Base-by-base conservation (phyloP, 2,329 filamentous ascomycete species). In the Colletotrichum trifolii region DNA sequence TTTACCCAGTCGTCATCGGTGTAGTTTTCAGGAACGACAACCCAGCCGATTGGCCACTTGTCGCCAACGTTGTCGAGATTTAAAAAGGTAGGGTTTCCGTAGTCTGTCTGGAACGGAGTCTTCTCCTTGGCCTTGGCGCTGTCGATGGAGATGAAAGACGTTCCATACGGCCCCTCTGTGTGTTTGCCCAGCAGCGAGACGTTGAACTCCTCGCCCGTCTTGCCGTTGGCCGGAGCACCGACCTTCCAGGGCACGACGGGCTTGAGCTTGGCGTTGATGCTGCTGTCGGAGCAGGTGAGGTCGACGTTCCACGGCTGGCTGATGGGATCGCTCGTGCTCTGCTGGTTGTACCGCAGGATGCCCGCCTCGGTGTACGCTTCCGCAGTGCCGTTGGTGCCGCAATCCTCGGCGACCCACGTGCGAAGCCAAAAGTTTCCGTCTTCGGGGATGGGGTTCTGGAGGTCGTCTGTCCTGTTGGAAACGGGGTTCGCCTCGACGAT, bases 41-140 rank as follows among this genome's bases (percentile, higher is more conserved):
- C 66, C 68, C 68, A 68, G 11, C 62, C 59, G 3, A 34, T 8
- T 0, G 67, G 67, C 67, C 67, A 68, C 7, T 60, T 48, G 0
- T 33, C 56, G 12, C 54, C 53, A 8, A 57, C 66, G 12, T 67
- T 60, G 15, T 64, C 61, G 8, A 69, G 39, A 10, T 70, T 57
- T 13, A 68, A 71, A 69, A 78, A 81, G 2, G 80, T 77, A 42
- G 79, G 78, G 52, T 81, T 78, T 2, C 74, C 80, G 71, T 78
- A 82, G 70, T 82, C 73, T 8, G 74, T 78, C 25, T 78, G 74
- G 25, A 63, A 63, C 0, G 60, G 60, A 25, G 17, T 12, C n/a
- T 52, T 33, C 7, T 57, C 17, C 25, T 56, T 15, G 38, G 39
- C 58, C 2, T 15, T 38, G 4, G 43, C 53, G 6, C 60, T 45